phyloP scores from a whole-genome alignment of 2,329 filamentous ascomycete genomes.

The Remersonia thermophila region DNA sequence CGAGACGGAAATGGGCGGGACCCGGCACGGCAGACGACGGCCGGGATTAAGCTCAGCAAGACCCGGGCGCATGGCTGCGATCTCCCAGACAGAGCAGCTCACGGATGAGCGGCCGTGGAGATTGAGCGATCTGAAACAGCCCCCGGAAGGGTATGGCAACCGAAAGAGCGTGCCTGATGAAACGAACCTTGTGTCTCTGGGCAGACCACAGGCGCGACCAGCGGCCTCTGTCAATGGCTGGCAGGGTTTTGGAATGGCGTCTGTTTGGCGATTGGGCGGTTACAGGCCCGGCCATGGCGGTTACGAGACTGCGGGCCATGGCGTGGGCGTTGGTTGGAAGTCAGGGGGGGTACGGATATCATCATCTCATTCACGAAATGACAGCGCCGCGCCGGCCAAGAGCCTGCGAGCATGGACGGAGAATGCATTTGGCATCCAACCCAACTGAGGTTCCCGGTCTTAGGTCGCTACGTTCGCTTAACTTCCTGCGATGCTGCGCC shows the following conservation, averaged over 20 bases:
- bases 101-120: conserved; percentile 2
- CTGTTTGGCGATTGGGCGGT: conserved; percentile 36
- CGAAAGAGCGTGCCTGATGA: conserved; percentile 30
- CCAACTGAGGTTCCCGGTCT: too few species aligned
- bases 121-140: conserved; percentile 23
- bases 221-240: conserved; percentile 40
- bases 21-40: conserved; percentile 9
- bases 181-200: conserved; percentile 41
- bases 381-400: too few species aligned
- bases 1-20: conserved; percentile 10
- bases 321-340: too few species aligned
- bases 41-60: conserved; percentile 9
- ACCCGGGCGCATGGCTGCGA: too few species aligned
- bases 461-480: too few species aligned
- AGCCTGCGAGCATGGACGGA: too few species aligned
- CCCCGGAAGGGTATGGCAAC: conserved; percentile 18
- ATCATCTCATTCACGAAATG: too few species aligned
- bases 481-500: too few species aligned
- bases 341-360: too few species aligned
- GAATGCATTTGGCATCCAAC: too few species aligned
- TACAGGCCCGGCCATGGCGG: conserved; percentile 22
- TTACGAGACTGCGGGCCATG: neutral
- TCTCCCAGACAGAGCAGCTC: neutral
- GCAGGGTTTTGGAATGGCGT: conserved; percentile 29
- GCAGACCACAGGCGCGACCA: conserved; percentile 27